These are phyloP conservation scores for Porcisia deanei DNA, from an alignment of 208 protist genomes.

Conservation along the genomic window DNA sequence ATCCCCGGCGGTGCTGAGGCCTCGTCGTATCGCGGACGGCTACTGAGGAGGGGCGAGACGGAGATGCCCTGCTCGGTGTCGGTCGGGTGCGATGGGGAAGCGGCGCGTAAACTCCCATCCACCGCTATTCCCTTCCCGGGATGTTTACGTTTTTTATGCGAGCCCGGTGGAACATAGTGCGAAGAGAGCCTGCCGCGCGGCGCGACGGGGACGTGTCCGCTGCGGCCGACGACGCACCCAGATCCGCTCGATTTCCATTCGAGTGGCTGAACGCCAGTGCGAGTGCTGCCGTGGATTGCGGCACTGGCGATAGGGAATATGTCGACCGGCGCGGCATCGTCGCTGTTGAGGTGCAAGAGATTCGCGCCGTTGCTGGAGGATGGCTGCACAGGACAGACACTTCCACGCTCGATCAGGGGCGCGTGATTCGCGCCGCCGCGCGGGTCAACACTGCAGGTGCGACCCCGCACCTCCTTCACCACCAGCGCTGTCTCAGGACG, in stretches of 20 bases:
- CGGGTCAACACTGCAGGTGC: constrained; percentile 19
- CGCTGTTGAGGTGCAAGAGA: neutral
- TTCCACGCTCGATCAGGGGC: constrained; percentile 18
- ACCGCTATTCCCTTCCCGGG: neutral
- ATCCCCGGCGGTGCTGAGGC: constrained; percentile 3
- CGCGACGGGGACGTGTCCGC: constrained; percentile 23
- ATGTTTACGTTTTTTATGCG: neutral
- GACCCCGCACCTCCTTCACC: constrained; percentile 25
- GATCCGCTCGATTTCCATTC: constrained; percentile 69
- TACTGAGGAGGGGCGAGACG: constrained; percentile 8
- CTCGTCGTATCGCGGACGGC: neutral
- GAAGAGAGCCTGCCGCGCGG: constrained; percentile 27
- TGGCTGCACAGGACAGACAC: constrained; percentile 15
- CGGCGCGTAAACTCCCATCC: neutral
- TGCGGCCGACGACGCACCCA: constrained; percentile 43
- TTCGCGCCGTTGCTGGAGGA: neutral
- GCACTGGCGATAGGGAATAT: constrained; percentile 8
- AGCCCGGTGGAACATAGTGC: constrained; percentile 16
- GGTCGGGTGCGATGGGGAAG: neutral
- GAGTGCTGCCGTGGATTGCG: constrained; percentile 24
- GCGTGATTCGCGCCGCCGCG: constrained; percentile 24
- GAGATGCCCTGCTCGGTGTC: constrained; percentile 1
- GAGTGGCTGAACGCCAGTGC: constrained; percentile 40
- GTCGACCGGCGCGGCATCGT: neutral
- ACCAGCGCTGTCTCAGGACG: constrained; percentile 44